Evolutionary conservation across 768 basidiomycete genomes (phyloP).

Genomic region (Trametes sanguinea): DNA sequence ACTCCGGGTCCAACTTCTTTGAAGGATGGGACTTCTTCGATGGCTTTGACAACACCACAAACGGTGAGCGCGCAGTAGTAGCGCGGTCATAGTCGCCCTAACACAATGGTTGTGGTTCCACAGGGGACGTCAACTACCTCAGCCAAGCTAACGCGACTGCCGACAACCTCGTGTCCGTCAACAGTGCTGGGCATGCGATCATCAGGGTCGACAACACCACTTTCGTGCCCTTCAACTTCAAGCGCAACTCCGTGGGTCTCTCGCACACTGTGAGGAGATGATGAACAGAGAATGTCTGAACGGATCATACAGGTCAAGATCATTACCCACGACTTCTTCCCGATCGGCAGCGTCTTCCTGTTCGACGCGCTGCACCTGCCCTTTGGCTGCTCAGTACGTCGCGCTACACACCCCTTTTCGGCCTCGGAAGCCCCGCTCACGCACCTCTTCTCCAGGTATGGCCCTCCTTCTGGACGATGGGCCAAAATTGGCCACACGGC

Average conservation of each 20-base stretch:
- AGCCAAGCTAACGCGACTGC: conserved; percentile 46
- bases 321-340: conserved; percentile 43
- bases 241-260: conserved; percentile 57
- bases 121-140: conserved; percentile 68
- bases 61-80: conserved; percentile 27
- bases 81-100: background rate
- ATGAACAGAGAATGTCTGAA: too few relatives aligned
- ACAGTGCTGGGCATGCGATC: conserved; percentile 60
- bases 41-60: conserved; percentile 39
- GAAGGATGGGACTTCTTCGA: conserved; percentile 45
- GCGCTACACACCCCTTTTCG: background rate
- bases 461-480: conserved; percentile 33
- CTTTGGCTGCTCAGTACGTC: conserved; percentile 54
- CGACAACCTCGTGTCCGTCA: conserved; percentile 59
- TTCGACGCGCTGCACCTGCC: conserved; percentile 51
- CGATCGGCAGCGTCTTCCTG: conserved; percentile 47
- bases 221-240: conserved; percentile 50
- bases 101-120: conserved; percentile 28
- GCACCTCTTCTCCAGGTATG: conserved; percentile 22
- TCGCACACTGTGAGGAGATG: too few relatives aligned
- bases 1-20: conserved; percentile 44
- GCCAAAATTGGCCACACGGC: conserved; percentile 40
- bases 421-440: background rate
- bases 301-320: conserved; percentile 41
- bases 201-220: conserved; percentile 74